Evolutionary conservation across 225 moss, liverwort and hornwort genomes (phyloP).

Genomic region (Physcomitrium patens): DNA sequence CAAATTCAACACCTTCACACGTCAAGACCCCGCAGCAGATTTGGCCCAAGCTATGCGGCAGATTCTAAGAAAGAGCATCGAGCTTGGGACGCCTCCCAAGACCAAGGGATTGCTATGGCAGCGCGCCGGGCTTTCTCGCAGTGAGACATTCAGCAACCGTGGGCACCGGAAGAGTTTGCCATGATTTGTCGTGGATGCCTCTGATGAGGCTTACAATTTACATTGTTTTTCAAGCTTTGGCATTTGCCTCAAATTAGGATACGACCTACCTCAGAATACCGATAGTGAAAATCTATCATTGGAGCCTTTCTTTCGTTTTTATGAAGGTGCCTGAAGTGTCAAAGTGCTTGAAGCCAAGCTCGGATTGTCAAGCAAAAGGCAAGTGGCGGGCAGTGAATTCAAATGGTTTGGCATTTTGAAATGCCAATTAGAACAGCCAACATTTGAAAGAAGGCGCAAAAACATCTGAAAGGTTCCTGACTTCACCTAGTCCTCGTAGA

Average conservation of each 20-base stretch:
- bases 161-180: conserved; percentile 47
- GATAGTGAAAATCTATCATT: background rate
- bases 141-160: conserved; percentile 59
- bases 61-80: conserved; percentile 48
- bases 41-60: conserved; percentile 59
- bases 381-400: too few relatives aligned
- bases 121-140: conserved; percentile 55
- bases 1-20: conserved; percentile 58
- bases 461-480: conserved; percentile 23
- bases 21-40: conserved; percentile 58
- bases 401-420: too few relatives aligned
- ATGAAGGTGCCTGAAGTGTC: background rate
- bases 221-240: conserved; percentile 2
- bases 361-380: too few relatives aligned
- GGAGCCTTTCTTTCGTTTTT: background rate
- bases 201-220: background rate
- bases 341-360: too few relatives aligned
- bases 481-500: conserved; percentile 2
- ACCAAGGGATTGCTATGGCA: conserved; percentile 56
- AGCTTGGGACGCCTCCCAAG: conserved; percentile 44
- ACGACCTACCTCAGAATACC: conserved; percentile 18
- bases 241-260: conserved; percentile 12
- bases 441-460: conserved; percentile 4
- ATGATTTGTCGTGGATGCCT: conserved; percentile 1
- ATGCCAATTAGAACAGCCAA: conserved; percentile 1